Base-by-base conservation (phyloP, 129 eudicot genomes). In the Ambrosia trifida region DNA sequence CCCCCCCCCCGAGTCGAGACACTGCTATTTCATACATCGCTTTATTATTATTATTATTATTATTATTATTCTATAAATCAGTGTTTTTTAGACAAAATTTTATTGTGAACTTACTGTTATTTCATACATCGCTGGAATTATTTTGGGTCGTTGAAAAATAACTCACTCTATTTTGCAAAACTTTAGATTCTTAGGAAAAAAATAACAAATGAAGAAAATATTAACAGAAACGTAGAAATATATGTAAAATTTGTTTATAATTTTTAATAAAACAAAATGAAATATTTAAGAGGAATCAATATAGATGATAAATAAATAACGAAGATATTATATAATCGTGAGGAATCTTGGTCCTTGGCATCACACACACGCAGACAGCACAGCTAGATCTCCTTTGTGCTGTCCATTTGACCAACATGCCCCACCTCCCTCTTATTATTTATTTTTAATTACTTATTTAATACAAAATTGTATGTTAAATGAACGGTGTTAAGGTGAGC, bases 351-450 rank as follows among this genome's bases (percentile, higher is more conserved):
- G 65, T 75, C 63, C 75, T 73, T 32, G 72, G 62, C 77, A 66
- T 74, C 80, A 45, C 75, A 53, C 74, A 62, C 81, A 77, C 66
- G 58, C 52, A 82, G 90, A 86, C 94, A 90, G 75, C 84, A 83
- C 86, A 75, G 82, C 81, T 81, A 86, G 89, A 85, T 92, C 89
- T 87, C 64, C 66, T 49, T 71, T 74, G 77, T 82, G 82, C 82
- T 83, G 89, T 87, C 83, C 87, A 67, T 76, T 84, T 81, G 83
- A 81, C 82, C 83, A 66, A 32, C 33, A 52, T 49, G 46, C 58
- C 54, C 70, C 72, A 50, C 61, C 30, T 73, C 52, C 24, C 14
- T 75, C 68, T 51, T 76, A 44, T 54, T 56, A 46, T 67, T 66
- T n/a, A n/a, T 58, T 53, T 19, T 65, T 72, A 18, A 53, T 28